These are phyloP conservation scores for Combretum micranthum DNA, from an alignment of 345 rosid species.

Conservation along the genomic window DNA sequence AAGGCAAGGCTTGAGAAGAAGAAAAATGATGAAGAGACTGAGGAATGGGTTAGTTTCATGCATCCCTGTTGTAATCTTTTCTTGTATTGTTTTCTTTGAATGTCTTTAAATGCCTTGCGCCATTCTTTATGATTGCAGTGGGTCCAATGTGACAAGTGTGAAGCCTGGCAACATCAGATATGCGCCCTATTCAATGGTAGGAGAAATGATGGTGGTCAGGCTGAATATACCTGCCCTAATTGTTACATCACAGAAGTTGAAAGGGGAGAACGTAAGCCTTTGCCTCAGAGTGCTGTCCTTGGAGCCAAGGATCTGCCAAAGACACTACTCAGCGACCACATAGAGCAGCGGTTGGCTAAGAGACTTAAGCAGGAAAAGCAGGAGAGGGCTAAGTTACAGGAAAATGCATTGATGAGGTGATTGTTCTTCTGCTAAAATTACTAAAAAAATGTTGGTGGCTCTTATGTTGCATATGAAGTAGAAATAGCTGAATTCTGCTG, in stretches of 20 bases:
- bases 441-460: no score
- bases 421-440: background rate
- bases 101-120: slow-evolving; percentile 16
- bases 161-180: slow-evolving; percentile 99
- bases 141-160: slow-evolving; percentile 99
- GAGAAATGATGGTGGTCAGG: slow-evolving; percentile 99
- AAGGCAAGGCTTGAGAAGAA: slow-evolving; percentile 92
- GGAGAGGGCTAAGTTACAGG: slow-evolving; percentile 82
- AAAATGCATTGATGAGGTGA: slow-evolving; percentile 87
- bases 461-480: no score
- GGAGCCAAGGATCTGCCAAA: slow-evolving; percentile 97
- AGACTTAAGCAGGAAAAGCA: slow-evolving; percentile 69
- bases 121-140: slow-evolving; percentile 47
- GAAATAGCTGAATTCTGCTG: no score
- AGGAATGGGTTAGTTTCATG: slow-evolving; percentile 76
- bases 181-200: slow-evolving; percentile 97
- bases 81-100: slow-evolving; percentile 10
- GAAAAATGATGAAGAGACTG: slow-evolving; percentile 98
- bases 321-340: slow-evolving; percentile 91
- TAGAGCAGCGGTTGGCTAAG: slow-evolving; percentile 77
- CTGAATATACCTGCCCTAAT: slow-evolving; percentile 98
- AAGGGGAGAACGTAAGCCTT: slow-evolving; percentile 85
- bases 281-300: slow-evolving; percentile 93
- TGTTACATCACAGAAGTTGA: slow-evolving; percentile 88
- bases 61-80: slow-evolving; percentile 5